Percentiles rank a stretch among this genome's conserved stretches.
Evolutionary conservation across 129 eudicot genomes (phyloP).

Genomic region (Arctium lappa): DNA sequence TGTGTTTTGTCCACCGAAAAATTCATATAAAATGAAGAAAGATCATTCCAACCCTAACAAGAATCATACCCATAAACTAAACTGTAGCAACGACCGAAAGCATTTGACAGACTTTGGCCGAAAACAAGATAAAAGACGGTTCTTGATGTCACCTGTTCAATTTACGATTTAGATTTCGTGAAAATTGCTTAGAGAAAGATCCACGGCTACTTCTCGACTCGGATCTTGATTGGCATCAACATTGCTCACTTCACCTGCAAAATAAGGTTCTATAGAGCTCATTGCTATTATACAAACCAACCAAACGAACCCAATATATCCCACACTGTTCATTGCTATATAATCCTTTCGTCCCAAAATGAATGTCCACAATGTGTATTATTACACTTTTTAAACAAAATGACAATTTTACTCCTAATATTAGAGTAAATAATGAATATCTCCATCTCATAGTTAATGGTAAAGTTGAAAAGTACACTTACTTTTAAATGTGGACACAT

Average conservation of each 20-base stretch:
- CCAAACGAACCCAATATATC: not conserved
- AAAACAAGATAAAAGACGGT: not conserved
- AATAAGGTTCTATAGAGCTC: not conserved
- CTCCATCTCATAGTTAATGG: not conserved
- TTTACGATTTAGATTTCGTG: conserved; percentile 9
- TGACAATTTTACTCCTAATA: not conserved
- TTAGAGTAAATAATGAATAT: not conserved
- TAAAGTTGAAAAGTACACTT: not conserved
- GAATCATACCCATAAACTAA: conserved; percentile 4
- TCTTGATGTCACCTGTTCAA: not conserved
- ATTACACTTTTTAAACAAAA: not conserved
- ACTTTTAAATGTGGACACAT: not conserved
- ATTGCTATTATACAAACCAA: not conserved
- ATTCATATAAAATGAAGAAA: not conserved
- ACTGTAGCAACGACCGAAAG: not conserved
- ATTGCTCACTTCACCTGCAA: conserved; percentile 24
- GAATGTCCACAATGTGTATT: not conserved
- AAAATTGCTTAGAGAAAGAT: conserved; percentile 32
- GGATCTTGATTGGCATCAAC: conserved; percentile 17
- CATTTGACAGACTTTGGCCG: not conserved
- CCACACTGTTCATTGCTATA: not conserved
- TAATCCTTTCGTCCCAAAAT: not conserved
- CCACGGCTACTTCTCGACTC: conserved; percentile 26
- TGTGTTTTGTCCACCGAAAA: not conserved
- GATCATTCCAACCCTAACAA: conserved; percentile 4